Conservation (phyloP, 139 green algal genomes). For the Pedinophyceae sp. region DNA sequence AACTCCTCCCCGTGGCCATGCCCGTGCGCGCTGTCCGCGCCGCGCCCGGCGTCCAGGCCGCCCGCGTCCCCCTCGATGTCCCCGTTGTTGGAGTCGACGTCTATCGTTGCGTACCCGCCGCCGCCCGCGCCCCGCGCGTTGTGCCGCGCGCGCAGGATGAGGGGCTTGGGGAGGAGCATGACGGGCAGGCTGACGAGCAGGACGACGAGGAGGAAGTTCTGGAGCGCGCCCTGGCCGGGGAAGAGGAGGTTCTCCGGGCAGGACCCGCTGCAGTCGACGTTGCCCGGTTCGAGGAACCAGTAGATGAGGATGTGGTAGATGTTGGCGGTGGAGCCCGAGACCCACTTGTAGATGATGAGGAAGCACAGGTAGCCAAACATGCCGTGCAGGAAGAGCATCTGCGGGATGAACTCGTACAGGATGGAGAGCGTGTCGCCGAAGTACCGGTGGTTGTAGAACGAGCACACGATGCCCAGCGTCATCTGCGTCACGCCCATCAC, state of each 20-base stretch:
- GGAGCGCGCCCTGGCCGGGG: constrained; percentile 31
- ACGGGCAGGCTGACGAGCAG: constrained; percentile 71
- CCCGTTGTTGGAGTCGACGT: constrained; percentile 5
- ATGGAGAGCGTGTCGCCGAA: constrained; percentile 74
- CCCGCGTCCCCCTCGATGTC: constrained; percentile 11
- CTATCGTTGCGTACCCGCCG: background rate
- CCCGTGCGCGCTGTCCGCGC: constrained; percentile 6
- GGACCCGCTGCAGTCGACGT: constrained; percentile 17
- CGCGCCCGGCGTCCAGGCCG: background rate
- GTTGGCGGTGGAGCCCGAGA: constrained; percentile 60
- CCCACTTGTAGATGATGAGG: constrained; percentile 86
- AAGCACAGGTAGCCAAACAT: constrained; percentile 94
- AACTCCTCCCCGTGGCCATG: constrained; percentile 49
- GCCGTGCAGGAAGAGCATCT: constrained; percentile 88
- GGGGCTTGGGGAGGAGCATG: constrained; percentile 95
- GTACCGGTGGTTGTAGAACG: constrained; percentile 75
- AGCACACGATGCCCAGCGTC: constrained; percentile 89
- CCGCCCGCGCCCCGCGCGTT: constrained; percentile 16
- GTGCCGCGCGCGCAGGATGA: constrained; percentile 76
- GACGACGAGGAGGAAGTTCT: constrained; percentile 71
- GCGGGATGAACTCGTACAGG: constrained; percentile 45
- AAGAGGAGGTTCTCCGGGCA: constrained; percentile 56
- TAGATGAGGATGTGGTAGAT: constrained; percentile 98
- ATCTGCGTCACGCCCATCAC: constrained; percentile 86
- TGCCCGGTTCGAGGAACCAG: constrained; percentile 89